These are phyloP conservation scores for Didymella keratinophila DNA, from an alignment of 2,329 filamentous ascomycete species.

Conservation along the genomic window DNA sequence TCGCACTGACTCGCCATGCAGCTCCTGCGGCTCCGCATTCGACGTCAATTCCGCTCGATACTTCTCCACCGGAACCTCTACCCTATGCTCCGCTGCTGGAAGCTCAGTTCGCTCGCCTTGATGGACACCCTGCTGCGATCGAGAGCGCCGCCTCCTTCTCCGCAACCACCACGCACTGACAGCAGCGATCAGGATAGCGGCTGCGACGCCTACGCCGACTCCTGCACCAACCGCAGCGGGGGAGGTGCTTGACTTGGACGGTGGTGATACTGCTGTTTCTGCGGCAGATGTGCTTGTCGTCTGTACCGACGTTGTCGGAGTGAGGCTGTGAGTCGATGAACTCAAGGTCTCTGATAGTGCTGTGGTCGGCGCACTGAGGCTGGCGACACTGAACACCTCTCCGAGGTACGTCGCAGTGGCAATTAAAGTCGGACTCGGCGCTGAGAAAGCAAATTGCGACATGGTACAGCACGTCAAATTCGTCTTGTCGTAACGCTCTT, in stretches of 20 bases:
- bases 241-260: neutral
- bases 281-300: neutral
- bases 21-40: neutral
- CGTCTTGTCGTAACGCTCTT: neutral
- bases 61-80: neutral
- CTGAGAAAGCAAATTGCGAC: neutral
- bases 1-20: neutral
- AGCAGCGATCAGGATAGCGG: neutral
- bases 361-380: neutral
- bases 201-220: neutral
- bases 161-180: neutral
- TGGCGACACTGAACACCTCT: neutral
- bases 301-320: too few relatives aligned
- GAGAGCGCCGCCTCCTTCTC: neutral
- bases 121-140: neutral
- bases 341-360: neutral
- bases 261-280: neutral
- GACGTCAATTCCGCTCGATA: neutral
- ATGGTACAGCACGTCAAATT: neutral
- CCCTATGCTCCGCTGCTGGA: too few relatives aligned
- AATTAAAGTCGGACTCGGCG: neutral
- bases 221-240: neutral
- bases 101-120: neutral
- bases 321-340: neutral
- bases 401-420: neutral